Evolutionary conservation across 2,329 filamentous ascomycete species (phyloP), one percentile per base, ranked within the genome.

Genomic region (Aureobasidium sp.): DNA sequence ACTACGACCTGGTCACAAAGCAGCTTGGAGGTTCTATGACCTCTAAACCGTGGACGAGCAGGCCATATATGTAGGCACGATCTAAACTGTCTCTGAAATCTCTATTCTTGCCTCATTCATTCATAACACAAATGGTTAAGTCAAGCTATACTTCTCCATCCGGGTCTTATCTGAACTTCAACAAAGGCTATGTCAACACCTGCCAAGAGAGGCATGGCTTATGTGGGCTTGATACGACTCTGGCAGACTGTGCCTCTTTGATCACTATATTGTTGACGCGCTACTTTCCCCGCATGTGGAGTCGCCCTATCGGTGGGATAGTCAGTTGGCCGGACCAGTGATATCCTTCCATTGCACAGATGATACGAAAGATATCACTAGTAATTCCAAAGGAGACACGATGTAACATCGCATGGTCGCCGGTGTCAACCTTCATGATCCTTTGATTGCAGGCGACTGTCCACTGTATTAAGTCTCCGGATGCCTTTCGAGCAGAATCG

Each of bases 1-100:
- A 17, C 64, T 85, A 19, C n/a, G 24, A 66, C 67, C 24, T 67
- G 75, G 82, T 15, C 80, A 78, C 62, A 75, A 77, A 65, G 70
- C 79, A 0, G 68, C 70, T 40, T 84, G 82, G 81, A 79, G 68
- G 66, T 85, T 82, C 66, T 80, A 81, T 58, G 61, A 58, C 35
- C 29, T 57, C 6, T 57, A 6, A 40, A 12, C 8, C 24, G 17
- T 9, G 22, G 19, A 9, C 27, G 24, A 45, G 4, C 42, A 12
- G 31, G 8, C 31, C 31, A 33, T 33, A 11, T 33, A 8, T 33
- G 9, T 33, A 33, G 31, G 31, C 6, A 33, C 8, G 31, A 33
- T 33, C 31, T 24, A 7, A 11, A 7, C 22, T 17, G 19, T 45
- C 42, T 45, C 19, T 24, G 3, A 7, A 5, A 3, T 40, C 31